Base-by-base conservation (phyloP, 441 rosid species). In the Erysimum cheiri region DNA sequence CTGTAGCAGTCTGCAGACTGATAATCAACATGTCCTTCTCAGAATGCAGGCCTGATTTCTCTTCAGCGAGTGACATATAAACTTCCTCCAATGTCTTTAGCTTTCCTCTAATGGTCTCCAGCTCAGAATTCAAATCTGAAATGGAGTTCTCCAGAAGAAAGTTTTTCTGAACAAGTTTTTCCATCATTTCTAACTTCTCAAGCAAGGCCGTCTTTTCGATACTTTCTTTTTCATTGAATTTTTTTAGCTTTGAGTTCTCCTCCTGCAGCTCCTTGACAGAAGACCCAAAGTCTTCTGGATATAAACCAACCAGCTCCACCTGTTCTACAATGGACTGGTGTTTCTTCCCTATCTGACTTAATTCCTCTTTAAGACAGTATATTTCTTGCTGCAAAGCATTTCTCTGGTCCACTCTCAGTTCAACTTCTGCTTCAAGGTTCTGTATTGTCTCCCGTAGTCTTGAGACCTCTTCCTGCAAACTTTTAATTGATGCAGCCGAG, bases 321-420 rank as follows among this genome's bases (percentile, higher is more conserved):
- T 94, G 94, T 69, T 81, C 89, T 64, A 81, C 70, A 69, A 88
- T 75, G 63, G 79, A 77, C 77, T 74, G 87, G 62, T 89, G 82
- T 73, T 80, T 87, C 85, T 81, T 86, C 73, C 81, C 90, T 17
- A 87, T 81, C 55, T 78, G 88, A 80, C 88, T 83, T 64, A 92
- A 69, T 68, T 95, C 99, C 85, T 95, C 95, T 80, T 89, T 88
- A 75, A 95, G 85, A 82, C 97, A 88, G 77, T 89, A 89, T 74
- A 90, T 89, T 82, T 92, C 99, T 79, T 95, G 98, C 85, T 92
- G 98, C 76, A 90, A 88, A 74, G 96, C 93, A 81, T 87, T 92
- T 77, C 98, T 86, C 72, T 90, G 88, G 70, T 89, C 90, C 77
- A 87, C 87, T 71, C 93, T 86, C 70, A 87, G 85, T 72, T 85